phyloP scores from a whole-genome alignment of 139 green algal genomes.

The Chlorella ohadii region DNA sequence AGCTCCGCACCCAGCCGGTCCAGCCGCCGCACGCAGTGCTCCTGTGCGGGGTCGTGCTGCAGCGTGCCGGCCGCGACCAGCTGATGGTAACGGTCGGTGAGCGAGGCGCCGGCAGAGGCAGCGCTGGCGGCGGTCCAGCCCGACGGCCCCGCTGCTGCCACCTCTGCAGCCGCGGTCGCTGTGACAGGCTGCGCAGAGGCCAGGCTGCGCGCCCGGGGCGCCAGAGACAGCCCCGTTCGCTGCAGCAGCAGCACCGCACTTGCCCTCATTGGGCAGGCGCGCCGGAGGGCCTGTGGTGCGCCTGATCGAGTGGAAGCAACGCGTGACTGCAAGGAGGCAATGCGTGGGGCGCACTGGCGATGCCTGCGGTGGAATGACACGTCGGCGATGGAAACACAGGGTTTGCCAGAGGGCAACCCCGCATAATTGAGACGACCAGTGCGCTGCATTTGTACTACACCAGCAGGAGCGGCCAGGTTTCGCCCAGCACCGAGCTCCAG shows the following conservation, averaged over 20 bases:
- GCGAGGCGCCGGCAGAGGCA: neutral
- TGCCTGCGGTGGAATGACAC: too few relatives aligned
- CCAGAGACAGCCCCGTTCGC: neutral
- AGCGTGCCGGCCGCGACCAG: slow-evolving; percentile 23
- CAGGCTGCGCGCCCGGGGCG: neutral
- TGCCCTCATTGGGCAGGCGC: too few relatives aligned
- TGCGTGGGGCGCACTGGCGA: too few relatives aligned
- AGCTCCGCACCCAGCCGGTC: slow-evolving; percentile 15
- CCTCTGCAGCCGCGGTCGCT: neutral
- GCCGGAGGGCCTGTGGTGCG: too few relatives aligned
- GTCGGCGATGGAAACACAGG: too few relatives aligned
- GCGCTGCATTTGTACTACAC: neutral
- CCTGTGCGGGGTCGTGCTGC: slow-evolving; percentile 9
- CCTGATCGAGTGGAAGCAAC: too few relatives aligned
- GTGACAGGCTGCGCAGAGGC: neutral
- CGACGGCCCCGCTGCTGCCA: neutral
- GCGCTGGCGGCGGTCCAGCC: neutral
- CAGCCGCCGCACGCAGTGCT: slow-evolving; percentile 15
- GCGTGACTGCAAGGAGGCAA: too few relatives aligned
- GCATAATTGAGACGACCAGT: neutral
- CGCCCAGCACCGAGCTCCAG: too few relatives aligned
- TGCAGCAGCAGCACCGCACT: too few relatives aligned
- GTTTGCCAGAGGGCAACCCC: too few relatives aligned
- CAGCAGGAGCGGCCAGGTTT: too few relatives aligned
- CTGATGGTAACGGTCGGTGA: neutral